Evolutionary conservation across 2,329 filamentous ascomycete species (phyloP), one percentile per base, ranked within the genome.

Genomic region (Aphanoascus verrucosus): DNA sequence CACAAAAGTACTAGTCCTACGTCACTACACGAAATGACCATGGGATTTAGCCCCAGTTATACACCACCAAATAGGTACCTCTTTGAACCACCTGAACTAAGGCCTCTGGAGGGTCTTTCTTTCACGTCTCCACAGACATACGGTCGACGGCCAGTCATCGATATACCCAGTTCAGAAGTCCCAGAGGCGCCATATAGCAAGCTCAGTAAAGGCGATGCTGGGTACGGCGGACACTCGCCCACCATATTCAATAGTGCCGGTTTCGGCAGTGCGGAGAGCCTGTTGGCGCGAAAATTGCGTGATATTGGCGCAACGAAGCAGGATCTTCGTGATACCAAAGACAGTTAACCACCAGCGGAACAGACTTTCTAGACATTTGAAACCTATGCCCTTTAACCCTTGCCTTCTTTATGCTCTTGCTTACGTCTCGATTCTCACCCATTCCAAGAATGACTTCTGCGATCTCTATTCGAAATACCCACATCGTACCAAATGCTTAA

Each of bases 211-310:
- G 82, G 81, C 5, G 82, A 88, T 56, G 66, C 74, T 17, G 77
- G 82, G 35, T 83, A 86, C 62, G 78, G 83, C 37, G 75, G 79
- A 1, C 78, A 80, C 52, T 68, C 73, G 0, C 82, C 77, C 3
- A 23, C 8, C 5, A 11, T 28, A n/a, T 4, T 35, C 12, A 35
- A 11, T 3, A 58, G 52, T 60, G 7, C 65, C 65, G 50, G 67
- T 65, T 69, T 59, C 70, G 70, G 35, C 67, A 67, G 56, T 62
- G 72, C 67, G n/a, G 83, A 88, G 61, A 80, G 86, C 2, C 68
- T 93, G 14, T 71, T 93, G 14, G 86, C 86, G 9, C 81, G 81
- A 64, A 77, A 82, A 54, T 70, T 91, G 43, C 77, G 81, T 58
- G 79, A 80, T 5, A 69, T 87, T 14, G 32, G 41, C 5, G 6